Base-by-base conservation (phyloP, 129 eudicot species). In the Artemisia tridentata region DNA sequence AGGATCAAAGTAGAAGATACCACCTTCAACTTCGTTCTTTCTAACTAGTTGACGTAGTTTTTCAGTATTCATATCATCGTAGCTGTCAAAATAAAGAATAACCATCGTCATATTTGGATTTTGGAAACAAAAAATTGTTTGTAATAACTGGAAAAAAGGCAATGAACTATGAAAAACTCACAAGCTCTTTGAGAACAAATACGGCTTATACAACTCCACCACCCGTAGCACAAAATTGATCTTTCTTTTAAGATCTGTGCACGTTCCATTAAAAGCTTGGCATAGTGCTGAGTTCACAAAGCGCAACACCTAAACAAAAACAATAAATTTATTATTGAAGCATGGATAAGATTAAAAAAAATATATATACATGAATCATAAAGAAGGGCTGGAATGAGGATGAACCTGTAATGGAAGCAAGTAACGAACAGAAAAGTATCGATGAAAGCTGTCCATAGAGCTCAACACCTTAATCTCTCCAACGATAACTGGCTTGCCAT, bases 1-100 rank as follows among this genome's bases (percentile, higher is more conserved):
- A 14, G 97, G 92, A 69, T 93, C 96, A 75, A 93, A 89, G 66
- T 87, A 84, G 81, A 93, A 87, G n/a, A 78, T 61, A 14, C 77
- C 49, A 0, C 70, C 76, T 31, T 92, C 96, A 16, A 27, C 78
- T 9, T 69, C 84, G 14, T 82, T 76, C 27, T 84, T 78, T 66
- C 50, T 82, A 55, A 86, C 80, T 23, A 80, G 72, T 58, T 68
- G 84, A 31, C 92, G 85, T 31, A 93, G 72, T 59, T 84, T 89
- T 54, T 85, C 87, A 0, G 92, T 87, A 80, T 93, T 93, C 76
- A 79, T 81, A 59, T 93, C 98, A 51, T 93, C 96, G n/a, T 56
- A 93, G 55, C 98, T 92, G 75, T 75, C 61, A 29, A 19, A 43
- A n/a, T 15, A 68, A 50, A 68, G 3, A 62, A 17, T 3, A 49